phyloP scores from a whole-genome alignment of 371 early-diverging fungal species.

The Mortierella sp. region DNA sequence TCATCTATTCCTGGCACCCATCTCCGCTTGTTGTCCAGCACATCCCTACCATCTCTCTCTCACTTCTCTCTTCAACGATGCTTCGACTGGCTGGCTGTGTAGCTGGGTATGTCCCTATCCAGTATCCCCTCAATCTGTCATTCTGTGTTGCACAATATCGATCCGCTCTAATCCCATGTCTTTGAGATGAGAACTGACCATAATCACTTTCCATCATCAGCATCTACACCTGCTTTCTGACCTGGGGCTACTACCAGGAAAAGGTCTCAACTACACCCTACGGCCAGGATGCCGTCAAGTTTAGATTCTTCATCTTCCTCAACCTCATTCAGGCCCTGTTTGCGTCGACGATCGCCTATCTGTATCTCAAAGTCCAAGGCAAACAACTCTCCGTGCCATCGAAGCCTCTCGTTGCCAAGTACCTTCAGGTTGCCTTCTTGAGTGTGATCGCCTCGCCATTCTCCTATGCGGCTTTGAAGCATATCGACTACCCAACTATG shows the following conservation, averaged over 20 bases:
- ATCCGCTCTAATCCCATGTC: neutral
- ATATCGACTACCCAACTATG: slow-evolving; percentile 98
- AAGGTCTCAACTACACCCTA: slow-evolving; percentile 89
- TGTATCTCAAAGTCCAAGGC: slow-evolving; percentile 73
- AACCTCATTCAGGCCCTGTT: slow-evolving; percentile 85
- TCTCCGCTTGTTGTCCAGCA: slow-evolving; percentile 1
- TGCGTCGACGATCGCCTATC: slow-evolving; percentile 79
- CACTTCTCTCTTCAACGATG: slow-evolving; percentile 15
- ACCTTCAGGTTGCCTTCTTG: slow-evolving; percentile 81
- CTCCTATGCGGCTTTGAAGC: slow-evolving; percentile 91
- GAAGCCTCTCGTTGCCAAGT: slow-evolving; percentile 59
- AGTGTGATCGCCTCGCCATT: slow-evolving; percentile 89
- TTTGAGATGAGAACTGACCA: neutral
- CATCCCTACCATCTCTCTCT: neutral
- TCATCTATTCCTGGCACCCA: neutral
- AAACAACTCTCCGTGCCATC: slow-evolving; percentile 23
- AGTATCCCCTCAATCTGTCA: neutral
- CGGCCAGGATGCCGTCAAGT: slow-evolving; percentile 71
- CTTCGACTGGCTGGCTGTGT: slow-evolving; percentile 43
- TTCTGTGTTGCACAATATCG: neutral
- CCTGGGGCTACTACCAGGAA: slow-evolving; percentile 96
- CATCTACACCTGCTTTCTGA: slow-evolving; percentile 94
- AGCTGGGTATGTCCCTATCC: slow-evolving; percentile 37
- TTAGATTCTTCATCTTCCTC: slow-evolving; percentile 90
- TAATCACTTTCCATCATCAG: slow-evolving; percentile 42